phyloP scores from a whole-genome alignment of 495 filamentous ascomycete genomes.

The Penicillium coprophilum region DNA sequence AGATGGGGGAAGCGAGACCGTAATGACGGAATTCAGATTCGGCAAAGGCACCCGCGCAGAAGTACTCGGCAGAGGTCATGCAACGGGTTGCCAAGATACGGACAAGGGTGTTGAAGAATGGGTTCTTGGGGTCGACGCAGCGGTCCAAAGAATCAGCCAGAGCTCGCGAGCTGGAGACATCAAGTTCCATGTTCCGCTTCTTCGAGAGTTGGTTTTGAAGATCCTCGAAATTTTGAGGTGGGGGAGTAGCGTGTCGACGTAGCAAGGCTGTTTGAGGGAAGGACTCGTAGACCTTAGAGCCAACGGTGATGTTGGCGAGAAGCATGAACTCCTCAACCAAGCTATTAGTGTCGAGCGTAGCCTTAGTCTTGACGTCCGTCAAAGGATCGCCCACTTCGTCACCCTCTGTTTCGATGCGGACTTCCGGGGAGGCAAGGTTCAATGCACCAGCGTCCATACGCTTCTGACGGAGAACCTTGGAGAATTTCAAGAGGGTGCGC shows the following conservation, averaged over 20 bases:
- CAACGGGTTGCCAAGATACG: constrained; percentile 96
- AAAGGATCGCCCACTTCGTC: constrained; percentile 96
- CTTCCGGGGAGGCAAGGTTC: constrained; percentile 93
- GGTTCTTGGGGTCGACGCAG: constrained; percentile 77
- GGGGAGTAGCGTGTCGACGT: constrained; percentile 85
- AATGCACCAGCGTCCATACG: constrained; percentile 94
- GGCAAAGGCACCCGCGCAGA: constrained; percentile 86
- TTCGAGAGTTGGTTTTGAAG: constrained; percentile 84
- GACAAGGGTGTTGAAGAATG: constrained; percentile 97
- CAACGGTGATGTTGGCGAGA: constrained; percentile 94
- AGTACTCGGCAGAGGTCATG: constrained; percentile 99
- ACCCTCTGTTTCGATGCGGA: constrained; percentile 87
- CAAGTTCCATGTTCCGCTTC: constrained; percentile 74
- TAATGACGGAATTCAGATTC: constrained; percentile 96
- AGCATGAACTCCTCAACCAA: constrained; percentile 99
- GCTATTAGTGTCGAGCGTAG: constrained; percentile 92
- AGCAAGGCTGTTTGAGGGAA: constrained; percentile 96
- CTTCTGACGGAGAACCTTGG: constrained; percentile 91
- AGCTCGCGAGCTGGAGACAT: constrained; percentile 80
- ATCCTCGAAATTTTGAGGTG: constrained; percentile 94
- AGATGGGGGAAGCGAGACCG: constrained; percentile 91
- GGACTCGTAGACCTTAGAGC: constrained; percentile 77
- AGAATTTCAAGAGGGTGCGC: constrained; percentile 81
- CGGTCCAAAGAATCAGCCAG: constrained; percentile 86
- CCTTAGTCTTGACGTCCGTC: constrained; percentile 87